Base-by-base conservation (phyloP, 2,329 filamentous ascomycete genomes). In the Ceratocystis variospora region DNA sequence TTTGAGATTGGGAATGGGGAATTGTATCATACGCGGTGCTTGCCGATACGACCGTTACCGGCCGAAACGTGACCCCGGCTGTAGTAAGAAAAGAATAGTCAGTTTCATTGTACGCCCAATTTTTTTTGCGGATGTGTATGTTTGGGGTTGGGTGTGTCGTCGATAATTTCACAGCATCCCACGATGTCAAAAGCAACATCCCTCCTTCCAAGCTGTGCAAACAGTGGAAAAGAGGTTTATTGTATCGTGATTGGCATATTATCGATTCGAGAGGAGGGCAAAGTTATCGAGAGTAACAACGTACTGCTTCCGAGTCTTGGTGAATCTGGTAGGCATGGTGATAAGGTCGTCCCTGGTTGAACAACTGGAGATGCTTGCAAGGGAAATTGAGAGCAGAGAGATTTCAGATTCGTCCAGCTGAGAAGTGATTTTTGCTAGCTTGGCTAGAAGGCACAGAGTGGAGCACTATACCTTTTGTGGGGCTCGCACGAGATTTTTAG, bases 11-110 rank as follows among this genome's bases (percentile, higher is more conserved):
- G 41, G 61, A 48, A 48, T 10, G 46, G 41, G 31, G 45, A 46
- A 48, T 55, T 50, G 46, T 37, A 22, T 68, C 67, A 68, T 68
- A 68, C 67, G 50, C 94, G 85, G 88, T 96, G 92, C 89, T 97
- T 97, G 79, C 94, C 94, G 78, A 97, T 80, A 86, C 93, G 93
- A 84, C 94, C 93, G 81, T 97, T 87, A 85, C 94, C 94, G 85
- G 91, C 90, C 77, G 89, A 95, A 78, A 99, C 94, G 83, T 99
- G 90, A 80, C 93, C 93, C 84, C 93, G 91, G 84, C 88, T 91
- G 77, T 74, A 65, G 70, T 71, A 69, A 69, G 71, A 70, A 72
- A 69, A 69, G 71, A 70, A 72, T 41, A 70, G 66, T 75, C 71
- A 76, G 75, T 71, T 67, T 66, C 69, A 71, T 31, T 55, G 17